Evolutionary conservation across 768 basidiomycete species (phyloP).

Genomic region (Gyrodon lividus): DNA sequence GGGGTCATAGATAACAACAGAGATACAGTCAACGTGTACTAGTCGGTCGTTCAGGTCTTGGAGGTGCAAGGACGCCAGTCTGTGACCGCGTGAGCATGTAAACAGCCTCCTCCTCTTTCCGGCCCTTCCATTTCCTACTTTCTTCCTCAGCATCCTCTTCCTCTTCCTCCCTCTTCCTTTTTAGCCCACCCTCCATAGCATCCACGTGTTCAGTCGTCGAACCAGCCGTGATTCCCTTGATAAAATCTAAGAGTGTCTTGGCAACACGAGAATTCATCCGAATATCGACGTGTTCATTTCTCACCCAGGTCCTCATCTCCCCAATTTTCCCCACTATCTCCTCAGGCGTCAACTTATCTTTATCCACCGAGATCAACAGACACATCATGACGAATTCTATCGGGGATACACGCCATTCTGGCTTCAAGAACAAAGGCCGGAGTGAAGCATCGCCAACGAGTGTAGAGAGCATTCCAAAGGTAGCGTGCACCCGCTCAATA

Average conservation of each 20-base stretch:
- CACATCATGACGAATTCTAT: slow-evolving; percentile 64
- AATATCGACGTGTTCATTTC: slow-evolving; percentile 59
- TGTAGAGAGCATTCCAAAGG: slow-evolving; percentile 46
- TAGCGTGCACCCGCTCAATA: slow-evolving; percentile 34
- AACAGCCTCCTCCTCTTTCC: slow-evolving; percentile 3
- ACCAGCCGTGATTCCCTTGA: slow-evolving; percentile 31
- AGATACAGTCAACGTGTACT: no score
- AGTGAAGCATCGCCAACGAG: slow-evolving; percentile 41
- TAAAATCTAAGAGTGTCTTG: slow-evolving; percentile 54
- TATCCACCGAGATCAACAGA: slow-evolving; percentile 53
- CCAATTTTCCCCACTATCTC: slow-evolving; percentile 46
- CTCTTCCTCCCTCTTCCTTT: slow-evolving; percentile 30
- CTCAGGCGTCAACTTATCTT: slow-evolving; percentile 34
- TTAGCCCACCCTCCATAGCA: not conserved
- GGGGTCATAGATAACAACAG: no score
- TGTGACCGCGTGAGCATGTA: not conserved
- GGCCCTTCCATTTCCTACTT: slow-evolving; percentile 16
- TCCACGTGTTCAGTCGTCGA: not conserved
- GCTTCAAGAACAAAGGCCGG: slow-evolving; percentile 38
- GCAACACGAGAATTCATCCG: slow-evolving; percentile 60
- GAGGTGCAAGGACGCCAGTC: slow-evolving; percentile 11
- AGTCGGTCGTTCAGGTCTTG: slow-evolving; percentile 23
- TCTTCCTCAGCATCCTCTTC: slow-evolving; percentile 9
- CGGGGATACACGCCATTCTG: slow-evolving; percentile 55
- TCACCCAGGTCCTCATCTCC: slow-evolving; percentile 54